Evolutionary conservation across 306 rosid genomes (phyloP).

Genomic region (Fagus sylvatica): DNA sequence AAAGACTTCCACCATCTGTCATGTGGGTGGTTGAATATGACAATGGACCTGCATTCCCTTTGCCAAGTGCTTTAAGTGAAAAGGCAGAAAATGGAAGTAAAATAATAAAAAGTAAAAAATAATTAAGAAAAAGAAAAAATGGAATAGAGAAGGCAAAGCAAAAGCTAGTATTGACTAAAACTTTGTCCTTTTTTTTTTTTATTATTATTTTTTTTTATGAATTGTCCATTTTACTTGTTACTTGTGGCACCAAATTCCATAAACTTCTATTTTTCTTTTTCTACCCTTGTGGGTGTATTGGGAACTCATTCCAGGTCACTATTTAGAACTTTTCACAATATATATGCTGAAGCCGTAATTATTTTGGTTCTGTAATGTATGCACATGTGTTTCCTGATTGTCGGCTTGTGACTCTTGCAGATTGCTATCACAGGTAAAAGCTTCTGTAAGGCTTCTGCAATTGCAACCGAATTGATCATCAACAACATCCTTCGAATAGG

Average conservation of each 20-base stretch:
- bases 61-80: neutral
- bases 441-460: slow-evolving; percentile 75
- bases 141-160: neutral
- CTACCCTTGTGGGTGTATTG: neutral
- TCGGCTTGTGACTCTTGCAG: slow-evolving; percentile 47
- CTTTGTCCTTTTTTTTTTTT: neutral
- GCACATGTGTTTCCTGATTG: slow-evolving; percentile 6
- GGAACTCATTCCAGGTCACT: neutral
- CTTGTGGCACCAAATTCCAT: neutral
- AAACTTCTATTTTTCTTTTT: too few relatives aligned
- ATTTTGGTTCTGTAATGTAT: neutral
- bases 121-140: neutral
- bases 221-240: neutral
- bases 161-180: neutral
- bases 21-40: neutral
- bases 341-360: neutral
- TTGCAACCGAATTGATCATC: slow-evolving; percentile 82
- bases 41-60: neutral
- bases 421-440: slow-evolving; percentile 91
- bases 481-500: slow-evolving; percentile 91
- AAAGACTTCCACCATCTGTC: neutral
- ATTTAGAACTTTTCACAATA: neutral
- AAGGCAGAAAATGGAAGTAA: neutral
- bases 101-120: neutral
- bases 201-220: too few relatives aligned